Conservation (phyloP, 2,329 filamentous ascomycete species). For the Phyllachora maydis region DNA sequence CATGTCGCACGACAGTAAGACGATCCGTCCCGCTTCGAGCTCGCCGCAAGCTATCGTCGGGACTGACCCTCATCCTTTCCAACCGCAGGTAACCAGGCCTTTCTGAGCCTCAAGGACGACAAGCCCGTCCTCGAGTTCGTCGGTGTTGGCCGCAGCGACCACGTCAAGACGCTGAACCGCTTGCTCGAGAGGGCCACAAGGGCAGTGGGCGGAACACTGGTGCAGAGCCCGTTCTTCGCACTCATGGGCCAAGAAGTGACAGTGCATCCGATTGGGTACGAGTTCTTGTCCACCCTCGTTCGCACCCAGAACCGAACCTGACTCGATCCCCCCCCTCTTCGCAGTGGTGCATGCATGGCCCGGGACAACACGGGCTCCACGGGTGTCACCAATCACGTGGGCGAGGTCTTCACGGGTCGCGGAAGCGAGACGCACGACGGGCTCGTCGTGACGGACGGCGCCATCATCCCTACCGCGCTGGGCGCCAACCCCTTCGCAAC, state of each 20-base stretch:
- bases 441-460: constrained; percentile 39
- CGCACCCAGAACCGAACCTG: too few species aligned
- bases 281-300: too few species aligned
- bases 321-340: constrained; percentile 1
- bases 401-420: constrained; percentile 34
- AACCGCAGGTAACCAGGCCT: constrained; percentile 31
- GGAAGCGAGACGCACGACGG: constrained; percentile 29
- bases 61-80: constrained; percentile 4
- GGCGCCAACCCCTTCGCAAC: constrained; percentile 50
- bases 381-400: constrained; percentile 40
- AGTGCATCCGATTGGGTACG: constrained; percentile 42
- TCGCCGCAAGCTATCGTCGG: constrained; percentile 1
- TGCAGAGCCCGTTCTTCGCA: constrained; percentile 36
- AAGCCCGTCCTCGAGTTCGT: constrained; percentile 37
- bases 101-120: constrained; percentile 35
- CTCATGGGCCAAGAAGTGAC: constrained; percentile 37
- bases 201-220: constrained; percentile 36
- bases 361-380: constrained; percentile 30
- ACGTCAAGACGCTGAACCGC: constrained; percentile 28
- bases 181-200: constrained; percentile 31
- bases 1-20: constrained; percentile 42
- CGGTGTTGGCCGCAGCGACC: constrained; percentile 32
- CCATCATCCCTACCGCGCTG: constrained; percentile 38
- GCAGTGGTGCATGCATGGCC: constrained; percentile 41
- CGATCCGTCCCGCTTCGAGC: neutral